Percentiles rank a stretch among this genome's conserved stretches.
phyloP scores from a whole-genome alignment of 2,329 filamentous ascomycete species.

The Ophiostoma piceae region DNA sequence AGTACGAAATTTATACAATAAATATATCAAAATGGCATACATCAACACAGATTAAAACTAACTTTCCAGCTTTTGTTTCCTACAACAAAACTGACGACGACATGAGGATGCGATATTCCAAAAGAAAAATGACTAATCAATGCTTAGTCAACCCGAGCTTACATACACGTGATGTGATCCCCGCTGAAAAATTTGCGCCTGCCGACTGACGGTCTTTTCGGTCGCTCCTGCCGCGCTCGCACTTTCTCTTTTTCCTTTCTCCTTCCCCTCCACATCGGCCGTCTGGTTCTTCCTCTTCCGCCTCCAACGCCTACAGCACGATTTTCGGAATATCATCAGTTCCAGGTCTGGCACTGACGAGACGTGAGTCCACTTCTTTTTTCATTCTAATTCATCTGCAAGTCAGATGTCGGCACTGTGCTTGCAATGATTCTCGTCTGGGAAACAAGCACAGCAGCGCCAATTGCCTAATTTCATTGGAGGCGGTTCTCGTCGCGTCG shows the following conservation, averaged over 20 bases:
- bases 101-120: neutral
- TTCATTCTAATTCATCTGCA: slow-evolving; percentile 5
- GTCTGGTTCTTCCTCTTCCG: slow-evolving; percentile 48
- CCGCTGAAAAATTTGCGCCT: neutral
- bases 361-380: slow-evolving; percentile 27
- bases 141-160: neutral
- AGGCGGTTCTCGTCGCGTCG: neutral
- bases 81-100: neutral
- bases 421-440: neutral
- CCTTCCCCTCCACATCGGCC: slow-evolving; percentile 28
- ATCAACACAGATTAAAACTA: too few species aligned
- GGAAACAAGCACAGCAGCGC: neutral
- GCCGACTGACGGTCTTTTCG: neutral
- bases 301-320: slow-evolving; percentile 26
- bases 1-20: too few species aligned
- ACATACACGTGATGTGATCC: neutral
- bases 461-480: slow-evolving; percentile 2
- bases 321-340: slow-evolving; percentile 33
- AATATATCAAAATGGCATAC: too few species aligned
- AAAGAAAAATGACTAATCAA: neutral
- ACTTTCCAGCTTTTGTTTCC: too few species aligned
- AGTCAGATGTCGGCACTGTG: slow-evolving; percentile 5
- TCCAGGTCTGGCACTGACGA: slow-evolving; percentile 25
- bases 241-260: slow-evolving; percentile 24
- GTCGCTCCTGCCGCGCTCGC: slow-evolving; percentile 10